These are phyloP conservation scores for Polyplosphaeria fusca DNA, from an alignment of 495 filamentous ascomycete species.

Conservation along the genomic window DNA sequence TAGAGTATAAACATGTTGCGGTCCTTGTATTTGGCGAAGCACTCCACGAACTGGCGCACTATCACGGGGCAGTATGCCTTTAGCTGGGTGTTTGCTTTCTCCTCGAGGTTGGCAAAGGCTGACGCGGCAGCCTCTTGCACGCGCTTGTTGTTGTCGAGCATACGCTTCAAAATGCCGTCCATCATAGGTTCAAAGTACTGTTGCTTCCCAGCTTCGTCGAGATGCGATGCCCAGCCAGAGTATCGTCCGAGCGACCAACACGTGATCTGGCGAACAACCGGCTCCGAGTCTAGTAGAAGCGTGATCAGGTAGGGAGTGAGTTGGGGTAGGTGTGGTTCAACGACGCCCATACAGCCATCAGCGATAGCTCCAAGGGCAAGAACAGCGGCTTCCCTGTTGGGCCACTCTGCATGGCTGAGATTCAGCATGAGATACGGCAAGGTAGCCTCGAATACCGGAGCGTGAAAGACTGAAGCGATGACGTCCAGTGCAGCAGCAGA, in stretches of 20 bases:
- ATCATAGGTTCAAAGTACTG: constrained; percentile 94
- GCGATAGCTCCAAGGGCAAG: constrained; percentile 93
- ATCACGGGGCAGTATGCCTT: constrained; percentile 86
- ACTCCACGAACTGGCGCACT: constrained; percentile 84
- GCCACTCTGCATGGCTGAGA: constrained; percentile 84
- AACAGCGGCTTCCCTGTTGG: constrained; percentile 88
- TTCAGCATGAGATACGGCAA: constrained; percentile 91
- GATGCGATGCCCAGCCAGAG: constrained; percentile 84
- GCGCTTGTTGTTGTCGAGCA: constrained; percentile 96
- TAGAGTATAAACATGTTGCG: constrained; percentile 98
- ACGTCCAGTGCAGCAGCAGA: constrained; percentile 95
- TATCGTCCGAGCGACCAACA: constrained; percentile 97
- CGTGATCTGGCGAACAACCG: constrained; percentile 94
- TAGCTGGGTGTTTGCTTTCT: constrained; percentile 78
- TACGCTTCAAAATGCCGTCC: constrained; percentile 89
- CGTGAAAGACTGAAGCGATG: constrained; percentile 84
- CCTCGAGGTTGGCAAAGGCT: constrained; percentile 92
- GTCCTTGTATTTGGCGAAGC: constrained; percentile 94
- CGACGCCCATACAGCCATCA: constrained; percentile 86
- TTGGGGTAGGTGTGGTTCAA: constrained; percentile 86
- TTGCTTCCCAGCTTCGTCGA: constrained; percentile 62
- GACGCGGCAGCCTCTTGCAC: constrained; percentile 96
- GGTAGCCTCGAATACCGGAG: constrained; percentile 83
- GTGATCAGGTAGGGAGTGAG: constrained; percentile 88
- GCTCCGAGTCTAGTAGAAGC: constrained; percentile 76